Base-by-base conservation (phyloP, 345 rosid genomes). In the Eucalyptus grandis region DNA sequence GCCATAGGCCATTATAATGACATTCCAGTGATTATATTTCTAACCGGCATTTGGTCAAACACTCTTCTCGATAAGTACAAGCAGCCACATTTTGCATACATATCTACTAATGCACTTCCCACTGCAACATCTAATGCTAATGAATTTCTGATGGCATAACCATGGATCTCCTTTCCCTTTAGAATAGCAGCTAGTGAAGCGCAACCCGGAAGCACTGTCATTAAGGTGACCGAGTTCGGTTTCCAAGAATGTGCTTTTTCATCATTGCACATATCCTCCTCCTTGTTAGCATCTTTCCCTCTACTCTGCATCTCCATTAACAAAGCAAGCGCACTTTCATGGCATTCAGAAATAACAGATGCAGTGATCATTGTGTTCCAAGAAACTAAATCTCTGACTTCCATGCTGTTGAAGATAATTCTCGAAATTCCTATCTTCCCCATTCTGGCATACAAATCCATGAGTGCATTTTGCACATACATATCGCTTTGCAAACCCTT, bases 21-120 rank as follows among this genome's bases (percentile, higher is more conserved):
- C 97, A 90, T 98, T 98, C 98, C 99, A 98, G 98, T 96, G 69
- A 97, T 94, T 58, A 94, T 94, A 88, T 97, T 98, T 90, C 90
- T 94, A 10, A 90, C 13, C 5, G 95, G 97, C 95, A 98, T 95
- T 88, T 62, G 95, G 88, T 95, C 94, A 89, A 97, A 97, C 86
- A 92, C 94, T 88, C 91, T 94, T 88, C 95, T 95, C 2, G 96
- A 91, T 87, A 92, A 90, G 90, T 91, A 91, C 90, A 97, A 89
- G 94, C 95, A 94, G 49, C 99, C 99, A 10, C 96, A 96, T 94
- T 98, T 98, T 88, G 98, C 98, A 87, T 97, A 98, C 98, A 97
- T 95, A 91, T 97, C 98, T 86, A 97, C 97, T 85, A 96, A 90
- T 89, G 99, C 98, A 90, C 99, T 98, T 87, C 99, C 99, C 34